A percentile compares a stretch with the other conserved stretches of the same genome.
Conservation (phyloP, 2,329 filamentous ascomycete species). For the Penicillium sclerotiorum region DNA sequence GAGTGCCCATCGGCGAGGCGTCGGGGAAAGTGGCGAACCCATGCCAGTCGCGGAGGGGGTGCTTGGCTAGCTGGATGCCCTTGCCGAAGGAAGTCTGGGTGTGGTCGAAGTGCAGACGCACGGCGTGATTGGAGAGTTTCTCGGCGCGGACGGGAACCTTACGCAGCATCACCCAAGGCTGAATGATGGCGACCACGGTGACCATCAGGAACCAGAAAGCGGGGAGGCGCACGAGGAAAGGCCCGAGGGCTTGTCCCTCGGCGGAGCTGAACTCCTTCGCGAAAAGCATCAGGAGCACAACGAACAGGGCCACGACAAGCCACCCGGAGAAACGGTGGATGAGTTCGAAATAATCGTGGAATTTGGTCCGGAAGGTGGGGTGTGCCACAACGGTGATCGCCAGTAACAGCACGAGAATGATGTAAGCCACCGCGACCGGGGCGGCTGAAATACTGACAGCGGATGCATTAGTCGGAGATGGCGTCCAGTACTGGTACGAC, state of each 20-base stretch:
- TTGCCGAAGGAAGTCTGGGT: constrained; percentile 60
- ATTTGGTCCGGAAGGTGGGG: constrained; percentile 62
- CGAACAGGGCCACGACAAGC: constrained; percentile 66
- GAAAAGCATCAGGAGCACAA: constrained; percentile 63
- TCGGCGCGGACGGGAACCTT: constrained; percentile 68
- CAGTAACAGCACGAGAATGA: constrained; percentile 61
- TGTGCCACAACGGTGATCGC: constrained; percentile 65
- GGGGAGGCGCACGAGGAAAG: constrained; percentile 50
- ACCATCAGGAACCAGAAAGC: constrained; percentile 69
- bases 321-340: constrained; percentile 75
- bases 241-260: constrained; percentile 38
- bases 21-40: constrained; percentile 74
- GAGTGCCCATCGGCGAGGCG: constrained; percentile 32
- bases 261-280: constrained; percentile 47
- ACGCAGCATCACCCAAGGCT: constrained; percentile 74
- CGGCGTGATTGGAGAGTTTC: constrained; percentile 70
- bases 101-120: constrained; percentile 70
- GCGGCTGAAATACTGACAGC: constrained; percentile 31
- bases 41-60: constrained; percentile 72
- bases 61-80: constrained; percentile 62
- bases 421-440: constrained; percentile 59
- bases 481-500: constrained; percentile 37
- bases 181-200: constrained; percentile 66
- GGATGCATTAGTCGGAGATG: constrained; percentile 16
- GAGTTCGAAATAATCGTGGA: constrained; percentile 71